phyloP scores from a whole-genome alignment of 2,329 filamentous ascomycete species.

The Penicillium sp. region DNA sequence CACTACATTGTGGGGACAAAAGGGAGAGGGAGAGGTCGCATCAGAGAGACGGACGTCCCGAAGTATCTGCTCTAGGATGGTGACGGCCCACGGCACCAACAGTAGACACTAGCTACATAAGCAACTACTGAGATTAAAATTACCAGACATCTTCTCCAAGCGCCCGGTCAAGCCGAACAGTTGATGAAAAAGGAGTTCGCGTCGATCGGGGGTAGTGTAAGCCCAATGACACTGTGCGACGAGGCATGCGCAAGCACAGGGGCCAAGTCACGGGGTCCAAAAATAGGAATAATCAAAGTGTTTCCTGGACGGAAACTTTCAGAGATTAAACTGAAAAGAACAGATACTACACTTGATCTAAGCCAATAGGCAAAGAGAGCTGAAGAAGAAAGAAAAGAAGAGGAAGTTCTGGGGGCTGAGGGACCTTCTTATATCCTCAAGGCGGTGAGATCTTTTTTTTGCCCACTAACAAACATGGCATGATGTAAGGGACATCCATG shows the following conservation, averaged over 20 bases:
- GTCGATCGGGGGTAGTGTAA: background rate
- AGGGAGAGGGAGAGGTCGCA: no score
- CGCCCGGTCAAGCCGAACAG: background rate
- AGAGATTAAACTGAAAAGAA: slow-evolving; percentile 1
- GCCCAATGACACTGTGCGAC: background rate
- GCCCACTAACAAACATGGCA: no score
- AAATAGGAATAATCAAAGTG: background rate
- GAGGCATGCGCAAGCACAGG: background rate
- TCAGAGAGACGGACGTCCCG: no score
- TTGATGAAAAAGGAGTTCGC: background rate
- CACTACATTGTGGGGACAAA: no score
- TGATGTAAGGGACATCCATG: no score
- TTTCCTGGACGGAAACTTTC: background rate
- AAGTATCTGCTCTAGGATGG: no score
- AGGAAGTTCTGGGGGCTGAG: background rate
- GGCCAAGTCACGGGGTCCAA: background rate
- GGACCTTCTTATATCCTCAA: background rate
- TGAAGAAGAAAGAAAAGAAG: background rate
- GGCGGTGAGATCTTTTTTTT: background rate
- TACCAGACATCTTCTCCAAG: background rate
- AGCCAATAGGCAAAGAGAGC: slow-evolving; percentile 3
- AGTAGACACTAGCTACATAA: no score
- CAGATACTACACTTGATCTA: slow-evolving; percentile 3
- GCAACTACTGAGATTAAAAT: no score
- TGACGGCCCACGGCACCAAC: no score